Percentiles rank a stretch among this genome's conserved stretches.
These are phyloP conservation scores for Trichoderma gamsii DNA, from an alignment of 495 filamentous ascomycete species.

Conservation along the genomic window DNA sequence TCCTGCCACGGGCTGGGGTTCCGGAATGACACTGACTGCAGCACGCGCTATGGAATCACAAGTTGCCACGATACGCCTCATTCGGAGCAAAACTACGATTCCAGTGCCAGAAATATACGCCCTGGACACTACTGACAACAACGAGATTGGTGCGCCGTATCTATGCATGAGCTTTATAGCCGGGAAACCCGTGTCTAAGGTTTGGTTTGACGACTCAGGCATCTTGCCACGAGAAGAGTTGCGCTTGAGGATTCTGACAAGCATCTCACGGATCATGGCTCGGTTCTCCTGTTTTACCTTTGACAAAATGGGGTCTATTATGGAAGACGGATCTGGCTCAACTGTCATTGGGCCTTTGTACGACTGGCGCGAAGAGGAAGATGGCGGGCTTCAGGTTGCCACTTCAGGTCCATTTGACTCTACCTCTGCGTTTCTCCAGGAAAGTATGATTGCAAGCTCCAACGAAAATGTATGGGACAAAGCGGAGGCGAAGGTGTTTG, in stretches of 20 bases:
- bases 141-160: constrained; percentile 24
- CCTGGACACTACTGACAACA: constrained; percentile 22
- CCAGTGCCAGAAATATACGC: constrained; percentile 25
- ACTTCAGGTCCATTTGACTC: not conserved
- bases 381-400: not conserved
- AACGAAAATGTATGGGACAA: not conserved
- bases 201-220: constrained; percentile 16
- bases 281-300: not conserved
- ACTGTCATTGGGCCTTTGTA: not conserved
- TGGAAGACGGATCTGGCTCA: not conserved
- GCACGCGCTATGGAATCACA: constrained; percentile 25
- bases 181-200: constrained; percentile 15
- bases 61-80: constrained; percentile 25
- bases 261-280: not conserved
- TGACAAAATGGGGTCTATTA: not conserved
- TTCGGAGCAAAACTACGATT: constrained; percentile 20
- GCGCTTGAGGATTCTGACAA: not conserved
- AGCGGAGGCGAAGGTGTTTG: not conserved
- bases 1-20: constrained; percentile 21
- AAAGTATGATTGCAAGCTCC: not conserved
- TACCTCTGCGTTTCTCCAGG: not conserved
- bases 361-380: not conserved
- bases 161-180: constrained; percentile 25
- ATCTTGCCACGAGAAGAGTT: not conserved
- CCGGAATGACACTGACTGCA: constrained; percentile 20